Conservation (phyloP, 495 filamentous ascomycete species). For the Parmelia sp. region DNA sequence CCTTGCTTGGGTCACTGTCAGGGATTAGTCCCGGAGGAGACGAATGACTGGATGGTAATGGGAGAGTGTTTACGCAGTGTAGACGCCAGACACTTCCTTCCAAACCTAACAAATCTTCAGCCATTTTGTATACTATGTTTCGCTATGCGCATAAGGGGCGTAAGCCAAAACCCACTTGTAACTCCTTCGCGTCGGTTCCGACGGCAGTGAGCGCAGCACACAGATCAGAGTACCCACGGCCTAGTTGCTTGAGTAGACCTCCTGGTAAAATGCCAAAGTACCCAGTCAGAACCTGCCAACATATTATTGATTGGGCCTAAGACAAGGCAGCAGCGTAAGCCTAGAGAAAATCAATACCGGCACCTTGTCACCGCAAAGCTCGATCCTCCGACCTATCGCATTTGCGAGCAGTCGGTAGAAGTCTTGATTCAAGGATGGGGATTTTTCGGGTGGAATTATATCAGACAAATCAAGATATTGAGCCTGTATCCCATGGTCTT, state of each 20-base stretch:
- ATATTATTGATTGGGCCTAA: not conserved
- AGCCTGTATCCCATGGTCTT: conserved; percentile 69
- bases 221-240: conserved; percentile 84
- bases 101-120: conserved; percentile 51
- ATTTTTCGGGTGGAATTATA: conserved; percentile 56
- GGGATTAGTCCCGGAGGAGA: conserved; percentile 33
- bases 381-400: conserved; percentile 59
- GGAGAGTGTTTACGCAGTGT: conserved; percentile 11
- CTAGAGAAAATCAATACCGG: conserved; percentile 42
- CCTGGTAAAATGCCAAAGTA: conserved; percentile 86
- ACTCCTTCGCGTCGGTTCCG: conserved; percentile 53
- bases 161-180: conserved; percentile 55
- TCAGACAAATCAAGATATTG: conserved; percentile 84
- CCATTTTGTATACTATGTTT: not conserved
- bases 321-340: not conserved
- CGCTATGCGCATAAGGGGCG: not conserved
- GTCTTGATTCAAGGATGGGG: conserved; percentile 57
- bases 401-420: conserved; percentile 72
- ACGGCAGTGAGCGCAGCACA: conserved; percentile 80
- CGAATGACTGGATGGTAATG: conserved; percentile 48
- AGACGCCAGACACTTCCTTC: conserved; percentile 24
- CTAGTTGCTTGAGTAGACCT: conserved; percentile 69
- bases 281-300: conserved; percentile 51
- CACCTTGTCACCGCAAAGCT: conserved; percentile 60
- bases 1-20: conserved; percentile 56